A percentile compares a stretch with the other conserved stretches of the same genome.
Evolutionary conservation across 1,139 yeast species (phyloP).

Genomic region (Saccharomyces pastorianus): DNA sequence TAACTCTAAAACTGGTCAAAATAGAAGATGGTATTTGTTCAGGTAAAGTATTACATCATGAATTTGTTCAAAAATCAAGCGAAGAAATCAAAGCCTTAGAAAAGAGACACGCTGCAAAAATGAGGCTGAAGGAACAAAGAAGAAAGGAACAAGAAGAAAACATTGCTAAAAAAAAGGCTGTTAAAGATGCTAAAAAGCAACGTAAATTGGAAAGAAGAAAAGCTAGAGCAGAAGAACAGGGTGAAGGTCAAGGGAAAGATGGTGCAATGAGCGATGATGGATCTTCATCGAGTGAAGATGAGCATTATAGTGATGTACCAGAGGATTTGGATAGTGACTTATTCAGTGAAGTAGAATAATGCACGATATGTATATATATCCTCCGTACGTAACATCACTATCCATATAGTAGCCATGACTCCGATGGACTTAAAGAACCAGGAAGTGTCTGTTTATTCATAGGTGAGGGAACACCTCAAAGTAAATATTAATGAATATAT

Average conservation of each 20-base stretch:
- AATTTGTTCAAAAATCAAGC: conserved; percentile 53
- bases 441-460: neutral
- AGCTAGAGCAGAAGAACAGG: conserved; percentile 22
- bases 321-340: conserved; percentile 38
- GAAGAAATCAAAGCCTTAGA: conserved; percentile 57
- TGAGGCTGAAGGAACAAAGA: conserved; percentile 60
- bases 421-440: neutral
- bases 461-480: neutral
- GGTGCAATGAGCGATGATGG: conserved; percentile 22
- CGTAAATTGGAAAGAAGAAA: conserved; percentile 57
- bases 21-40: conserved; percentile 85
- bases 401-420: neutral
- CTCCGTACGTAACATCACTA: neutral
- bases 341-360: conserved; percentile 30
- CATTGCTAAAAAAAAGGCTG: conserved; percentile 67
- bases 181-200: conserved; percentile 62
- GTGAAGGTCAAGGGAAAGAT: conserved; percentile 15
- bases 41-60: conserved; percentile 84
- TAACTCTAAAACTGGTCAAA: conserved; percentile 67
- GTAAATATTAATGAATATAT: neutral
- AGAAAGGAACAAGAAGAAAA: conserved; percentile 73
- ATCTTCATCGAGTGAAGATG: conserved; percentile 9
- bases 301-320: conserved; percentile 34
- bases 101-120: conserved; percentile 54
- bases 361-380: neutral